Base-by-base conservation (phyloP, 768 basidiomycete genomes). In the Naganishia kalamii region DNA sequence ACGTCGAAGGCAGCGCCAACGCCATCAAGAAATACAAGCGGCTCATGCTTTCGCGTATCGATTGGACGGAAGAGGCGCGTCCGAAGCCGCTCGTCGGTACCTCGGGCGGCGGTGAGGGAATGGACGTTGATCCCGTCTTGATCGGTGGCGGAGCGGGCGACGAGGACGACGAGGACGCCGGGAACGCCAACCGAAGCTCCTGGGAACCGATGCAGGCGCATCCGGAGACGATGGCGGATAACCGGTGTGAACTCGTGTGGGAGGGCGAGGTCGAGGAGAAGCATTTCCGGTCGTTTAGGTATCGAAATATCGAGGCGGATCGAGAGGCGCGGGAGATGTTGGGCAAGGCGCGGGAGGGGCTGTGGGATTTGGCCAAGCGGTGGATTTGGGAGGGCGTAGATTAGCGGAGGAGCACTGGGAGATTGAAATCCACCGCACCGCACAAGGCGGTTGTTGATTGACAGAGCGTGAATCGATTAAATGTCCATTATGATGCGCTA, bases 331-430 rank as follows among this genome's bases (percentile, higher is more conserved):
- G 89, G 79, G 93, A 96, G 70, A 82, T 85, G 54, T 81, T 98
- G 29, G 93, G 93, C 1, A 83, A 85, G 65, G 91, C 86, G 82
- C 76, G 92, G 78, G 86, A 87, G 51, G 89, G 90, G 0, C 89
- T 92, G 75, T 98, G 93, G 93, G 94, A 97, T 77, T 84, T 89
- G 78, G 86, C 91, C 30, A 96, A 92, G 85, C 88, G 89, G 66
- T 77, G 72, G 72, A 67, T 71, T 15, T 77, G 76, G 76, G 54
- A 68, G 33, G 73, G 72, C 3, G 74, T 74, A 37, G 76, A 76
- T 65, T 63, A 37, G 37, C 5, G 23, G 21, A 35, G 30, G 17
- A 27, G 11, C 4, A 4, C 23, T n/a, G 4, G 47, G 27, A 25
- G 48, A 49, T 30, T 49, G n/a, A n/a, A n/a, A n/a, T n/a, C n/a